Evolutionary conservation across 2,329 filamentous ascomycete species (phyloP).

Genomic region (Phialophora chinensis): DNA sequence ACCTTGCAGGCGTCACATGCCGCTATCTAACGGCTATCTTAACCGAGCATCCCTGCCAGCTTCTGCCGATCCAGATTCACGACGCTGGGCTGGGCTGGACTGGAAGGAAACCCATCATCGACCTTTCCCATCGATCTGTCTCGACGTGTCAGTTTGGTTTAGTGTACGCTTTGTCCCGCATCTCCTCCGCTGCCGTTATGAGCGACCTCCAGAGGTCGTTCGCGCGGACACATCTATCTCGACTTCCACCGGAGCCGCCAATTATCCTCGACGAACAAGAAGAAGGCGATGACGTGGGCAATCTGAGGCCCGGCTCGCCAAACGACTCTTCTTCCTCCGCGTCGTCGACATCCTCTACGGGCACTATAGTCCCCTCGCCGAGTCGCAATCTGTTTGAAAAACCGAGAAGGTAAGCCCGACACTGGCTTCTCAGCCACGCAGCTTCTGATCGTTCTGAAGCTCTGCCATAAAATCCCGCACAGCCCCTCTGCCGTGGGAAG

Average conservation of each 20-base stretch:
- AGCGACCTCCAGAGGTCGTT: slow-evolving; percentile 77
- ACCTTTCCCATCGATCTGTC: neutral
- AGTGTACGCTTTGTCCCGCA: slow-evolving; percentile 11
- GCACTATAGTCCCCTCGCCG: slow-evolving; percentile 83
- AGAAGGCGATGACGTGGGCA: slow-evolving; percentile 45
- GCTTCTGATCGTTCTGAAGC: slow-evolving; percentile 13
- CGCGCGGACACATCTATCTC: slow-evolving; percentile 74
- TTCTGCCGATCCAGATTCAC: neutral
- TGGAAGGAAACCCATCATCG: neutral
- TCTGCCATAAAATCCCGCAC: slow-evolving; percentile 48
- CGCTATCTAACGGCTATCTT: slow-evolving; percentile 1
- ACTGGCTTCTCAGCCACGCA: neutral
- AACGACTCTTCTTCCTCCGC: slow-evolving; percentile 80
- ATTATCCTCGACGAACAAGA: slow-evolving; percentile 53
- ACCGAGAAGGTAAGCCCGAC: slow-evolving; percentile 65
- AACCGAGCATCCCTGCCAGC: neutral
- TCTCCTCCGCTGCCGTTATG: slow-evolving; percentile 58
- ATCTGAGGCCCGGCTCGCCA: slow-evolving; percentile 36
- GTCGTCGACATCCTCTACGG: slow-evolving; percentile 89
- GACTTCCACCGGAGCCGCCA: slow-evolving; percentile 63
- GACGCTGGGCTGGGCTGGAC: neutral
- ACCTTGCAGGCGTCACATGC: neutral
- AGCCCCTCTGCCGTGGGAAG: slow-evolving; percentile 79
- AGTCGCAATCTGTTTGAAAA: slow-evolving; percentile 75
- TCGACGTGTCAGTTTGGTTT: neutral